Evolutionary conservation across 805 yeast genomes (phyloP).

Genomic region (Barnettozyma siamensis): DNA sequence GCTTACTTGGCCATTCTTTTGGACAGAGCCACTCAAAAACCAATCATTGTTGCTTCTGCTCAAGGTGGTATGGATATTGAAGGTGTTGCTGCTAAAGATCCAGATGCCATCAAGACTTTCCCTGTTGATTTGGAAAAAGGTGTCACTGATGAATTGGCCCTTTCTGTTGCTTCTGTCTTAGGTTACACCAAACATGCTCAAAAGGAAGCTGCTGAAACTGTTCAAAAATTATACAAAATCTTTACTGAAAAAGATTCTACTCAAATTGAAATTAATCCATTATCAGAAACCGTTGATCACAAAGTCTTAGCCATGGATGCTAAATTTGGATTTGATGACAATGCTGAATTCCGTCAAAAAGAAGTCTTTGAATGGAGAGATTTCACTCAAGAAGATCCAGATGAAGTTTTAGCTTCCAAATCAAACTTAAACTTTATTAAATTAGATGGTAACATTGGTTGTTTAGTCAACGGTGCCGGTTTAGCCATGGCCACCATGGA

Average conservation of each 20-base stretch:
- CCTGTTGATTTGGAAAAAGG: conserved; percentile 73
- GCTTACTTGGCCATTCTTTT: conserved; percentile 91
- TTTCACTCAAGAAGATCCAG: conserved; percentile 94
- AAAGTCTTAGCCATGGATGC: conserved; percentile 98
- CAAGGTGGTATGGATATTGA: conserved; percentile 99
- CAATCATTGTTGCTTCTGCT: conserved; percentile 90
- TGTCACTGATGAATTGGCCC: conserved; percentile 71
- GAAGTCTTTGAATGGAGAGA: conserved; percentile 98
- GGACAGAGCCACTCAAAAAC: conserved; percentile 89
- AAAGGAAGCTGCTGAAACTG: conserved; percentile 82
- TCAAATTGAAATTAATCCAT: conserved; percentile 97
- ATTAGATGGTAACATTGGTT: conserved; percentile 97
- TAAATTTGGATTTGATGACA: conserved; percentile 96
- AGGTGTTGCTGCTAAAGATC: conserved; percentile 91
- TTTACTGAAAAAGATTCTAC: conserved; percentile 92
- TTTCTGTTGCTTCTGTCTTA: conserved; percentile 68
- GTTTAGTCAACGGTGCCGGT: conserved; percentile 99
- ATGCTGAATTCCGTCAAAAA: conserved; percentile 90
- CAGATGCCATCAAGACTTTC: conserved; percentile 87
- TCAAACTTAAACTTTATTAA: conserved; percentile 93
- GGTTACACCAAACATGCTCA: conserved; percentile 77
- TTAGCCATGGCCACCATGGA: conserved; percentile 99
- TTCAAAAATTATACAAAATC: conserved; percentile 82
- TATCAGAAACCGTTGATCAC: conserved; percentile 87
- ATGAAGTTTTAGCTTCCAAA: conserved; percentile 88